Percentiles rank a stretch among this genome's conserved stretches.
These are phyloP conservation scores for Candida tammaniensis DNA, from an alignment of 805 yeast genomes.

Conservation along the genomic window DNA sequence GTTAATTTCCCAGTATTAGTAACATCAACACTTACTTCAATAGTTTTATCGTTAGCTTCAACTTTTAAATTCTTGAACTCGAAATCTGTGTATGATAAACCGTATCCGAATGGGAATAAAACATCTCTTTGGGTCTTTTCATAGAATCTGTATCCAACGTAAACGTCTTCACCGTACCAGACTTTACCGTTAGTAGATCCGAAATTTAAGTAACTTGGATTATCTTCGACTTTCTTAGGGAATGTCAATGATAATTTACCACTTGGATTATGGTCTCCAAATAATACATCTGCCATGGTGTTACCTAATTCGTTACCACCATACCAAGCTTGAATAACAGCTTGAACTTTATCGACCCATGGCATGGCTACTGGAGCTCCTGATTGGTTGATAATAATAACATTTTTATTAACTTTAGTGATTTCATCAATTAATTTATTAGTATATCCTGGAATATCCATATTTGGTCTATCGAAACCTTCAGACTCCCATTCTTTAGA, in stretches of 20 bases:
- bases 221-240: conserved; percentile 25
- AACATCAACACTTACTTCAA: conserved; percentile 37
- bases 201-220: conserved; percentile 29
- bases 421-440: conserved; percentile 24
- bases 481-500: conserved; percentile 33
- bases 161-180: conserved; percentile 59
- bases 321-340: conserved; percentile 18
- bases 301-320: conserved; percentile 57
- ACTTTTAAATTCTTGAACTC: conserved; percentile 37
- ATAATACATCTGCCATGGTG: conserved; percentile 57
- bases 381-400: conserved; percentile 30
- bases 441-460: conserved; percentile 29
- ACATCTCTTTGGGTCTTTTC: conserved; percentile 49
- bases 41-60: conserved; percentile 20
- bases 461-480: conserved; percentile 29
- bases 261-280: conserved; percentile 57
- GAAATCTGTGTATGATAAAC: conserved; percentile 59
- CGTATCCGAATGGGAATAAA: conserved; percentile 60
- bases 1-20: conserved; percentile 46
- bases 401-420: conserved; percentile 25
- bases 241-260: conserved; percentile 42
- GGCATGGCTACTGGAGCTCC: conserved; percentile 34
- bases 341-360: conserved; percentile 19
- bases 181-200: conserved; percentile 29
- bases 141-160: conserved; percentile 60